Evolutionary conservation across 1,284 basidiomycete genomes (phyloP), one percentile per base, ranked within the genome.

Genomic region (Omphalotus olearius): DNA sequence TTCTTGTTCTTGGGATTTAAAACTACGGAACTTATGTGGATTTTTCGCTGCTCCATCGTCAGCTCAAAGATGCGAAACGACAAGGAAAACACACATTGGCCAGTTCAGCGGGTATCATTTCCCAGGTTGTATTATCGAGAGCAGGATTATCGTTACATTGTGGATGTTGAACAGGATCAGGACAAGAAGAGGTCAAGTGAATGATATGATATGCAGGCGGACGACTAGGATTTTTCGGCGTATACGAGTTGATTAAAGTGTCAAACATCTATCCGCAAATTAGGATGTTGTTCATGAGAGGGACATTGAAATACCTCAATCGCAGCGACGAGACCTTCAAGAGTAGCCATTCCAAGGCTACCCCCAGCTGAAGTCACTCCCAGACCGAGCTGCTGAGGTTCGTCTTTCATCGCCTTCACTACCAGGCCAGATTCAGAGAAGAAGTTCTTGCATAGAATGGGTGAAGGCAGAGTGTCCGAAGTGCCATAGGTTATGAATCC

Each of bases 281-380:
- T 36, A 30, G 23, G 37, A n/a, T 51, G 37, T 35, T 25, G 14
- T 35, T 23, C 23, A 41, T 20, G 18, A 10, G 7, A 45, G n/a
- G 7, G 40, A 35, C 28, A 11, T 3, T 23, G 20, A 62, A 70
- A 48, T 58, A 88, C 87, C 75, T 90, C 87, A 17, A 90, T 66
- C 14, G 79, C 81, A 17, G 86, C 82, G 13, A 85, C 82, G 14
- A 88, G 66, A 1, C 83, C 87, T 52, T 90, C 87, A 4, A 90
- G 65, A 3, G 81, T 82, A 20, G 84, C 83, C 76, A 87, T 75
- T 1, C 85, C 85, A 47, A 67, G 66, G 44, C 56, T 64, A 0
- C 70, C 75, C 18, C 54, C 51, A 1, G 72, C 72, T 26, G 73
- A 72, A 1, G 80, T 79, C 47, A 72, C 66, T 1, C 85, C 84